Base-by-base conservation (phyloP, 2,329 filamentous ascomycete genomes). In the Chrysosphaeria jannelii region DNA sequence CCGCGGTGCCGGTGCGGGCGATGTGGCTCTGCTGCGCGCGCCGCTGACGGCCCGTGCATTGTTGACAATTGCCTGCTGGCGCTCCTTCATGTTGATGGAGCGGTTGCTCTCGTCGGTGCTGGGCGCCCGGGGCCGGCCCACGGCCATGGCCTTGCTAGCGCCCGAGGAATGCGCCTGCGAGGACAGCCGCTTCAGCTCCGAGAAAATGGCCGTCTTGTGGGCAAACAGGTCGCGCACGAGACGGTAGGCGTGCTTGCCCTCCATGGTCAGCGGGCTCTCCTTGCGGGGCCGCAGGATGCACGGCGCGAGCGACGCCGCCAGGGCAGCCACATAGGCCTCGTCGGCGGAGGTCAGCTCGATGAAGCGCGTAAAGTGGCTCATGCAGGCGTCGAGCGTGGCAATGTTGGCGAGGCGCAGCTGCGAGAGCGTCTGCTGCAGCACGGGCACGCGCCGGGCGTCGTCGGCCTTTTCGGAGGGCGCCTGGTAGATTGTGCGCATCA, bases 341-440 rank as follows among this genome's bases (percentile, higher is more conserved):
- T 90, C 81, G 15, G 85, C 85, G 9, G 81, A 93, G 3, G 85
- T 97, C 31, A 97, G 56, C 42, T 97, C 85, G 39, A 97, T 88
- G 29, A 97, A 53, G 29, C 85, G 72, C 19, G 81, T 91, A 42
- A 97, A 93, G 46, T 97, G 85, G 33, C 89, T 93, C 56, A 88
- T 89, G 40, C 90, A 72, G 19, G 85, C 85, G 43, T 97, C 85
- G 28, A 97, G 63, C n/a, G 85, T 93, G 22, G 85, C 85, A 43
- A 97, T 97, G 43, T 97, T 97, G 32, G 85, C 78, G 27, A 97
- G 65, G 29, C 81, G 71, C 27, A 97, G 61, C 42, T 93, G 79
- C 19, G 79, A 81, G 26, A 97, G 66, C 0, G 85, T 93, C 36
- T 85, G 89, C 44, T 97, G 85, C 16, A 97, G 60, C 29, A 93